Evolutionary conservation across 1,284 basidiomycete species (phyloP), one percentile per base, ranked within the genome.

Genomic region (Xanthoconium separans): DNA sequence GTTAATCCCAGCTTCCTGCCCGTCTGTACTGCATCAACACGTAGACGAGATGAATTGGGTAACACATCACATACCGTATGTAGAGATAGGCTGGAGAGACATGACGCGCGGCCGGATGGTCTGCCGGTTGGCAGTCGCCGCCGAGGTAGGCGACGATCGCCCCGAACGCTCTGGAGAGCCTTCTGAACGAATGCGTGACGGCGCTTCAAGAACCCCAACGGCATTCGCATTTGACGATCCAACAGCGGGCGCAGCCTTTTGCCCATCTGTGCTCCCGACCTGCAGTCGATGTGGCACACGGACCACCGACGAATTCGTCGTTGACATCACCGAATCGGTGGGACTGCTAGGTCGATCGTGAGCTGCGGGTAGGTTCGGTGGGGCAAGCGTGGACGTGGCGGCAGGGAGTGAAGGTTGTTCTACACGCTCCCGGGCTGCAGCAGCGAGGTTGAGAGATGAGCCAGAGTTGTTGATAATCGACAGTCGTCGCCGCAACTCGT

Each of bases 1-100:
- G 65, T 83, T 89, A 58, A 97, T 90, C 2, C 90, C 90, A 24
- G 87, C 84, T 64, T 96, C 94, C 63, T 90, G 87, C 0, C 90
- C 90, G 62, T 96, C 94, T 91, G 59, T 1, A 56, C 22, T 18
- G 34, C 13, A 10, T 61, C 18, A 62, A 24, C 15, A 16, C 37
- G 16, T 2, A 24, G 52, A 39, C 33, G 29, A 10, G 33, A n/a
- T 2, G 9, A 12, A 13, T 33, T 37, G n/a, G 39, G 18, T 40
- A 11, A 4, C 30, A 62, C 82, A 56, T 61, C 30, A 62, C 82
- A 55, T 61, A 91, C 90, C 89, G 62, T 91, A 90, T 1, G 83
- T 85, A 4, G 84, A 87, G 33, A 87, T 83, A 0, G 83, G 82
- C 20, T 79, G 66, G 42, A 80, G 61, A 1, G 85, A 82, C 2